Evolutionary conservation across 2,329 filamentous ascomycete genomes (phyloP).

Genomic region (Blastomyces percursus): DNA sequence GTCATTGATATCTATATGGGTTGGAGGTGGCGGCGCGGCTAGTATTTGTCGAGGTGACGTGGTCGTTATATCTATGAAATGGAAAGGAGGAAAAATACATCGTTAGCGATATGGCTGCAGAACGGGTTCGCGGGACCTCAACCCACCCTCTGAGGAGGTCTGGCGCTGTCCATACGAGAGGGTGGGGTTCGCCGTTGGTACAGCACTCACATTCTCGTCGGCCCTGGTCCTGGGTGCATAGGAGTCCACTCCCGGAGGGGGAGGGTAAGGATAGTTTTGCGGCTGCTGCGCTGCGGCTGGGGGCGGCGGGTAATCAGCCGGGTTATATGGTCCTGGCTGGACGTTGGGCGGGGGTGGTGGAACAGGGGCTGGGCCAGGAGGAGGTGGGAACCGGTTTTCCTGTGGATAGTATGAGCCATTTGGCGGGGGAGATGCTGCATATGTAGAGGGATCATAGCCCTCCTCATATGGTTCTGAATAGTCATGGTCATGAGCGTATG

Average conservation of each 20-base stretch:
- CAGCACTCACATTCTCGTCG: slow-evolving; percentile 43
- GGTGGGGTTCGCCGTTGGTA: slow-evolving; percentile 20
- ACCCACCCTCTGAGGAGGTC: slow-evolving; percentile 34
- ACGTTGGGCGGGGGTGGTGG: slow-evolving; percentile 10
- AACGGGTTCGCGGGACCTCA: slow-evolving; percentile 13
- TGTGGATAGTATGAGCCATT: slow-evolving; percentile 23
- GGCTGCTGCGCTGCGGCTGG: slow-evolving; percentile 30
- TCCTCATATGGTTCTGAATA: slow-evolving; percentile 33
- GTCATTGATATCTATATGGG: not conserved
- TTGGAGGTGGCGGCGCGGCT: not conserved
- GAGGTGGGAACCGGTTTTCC: slow-evolving; percentile 34
- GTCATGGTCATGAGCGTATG: slow-evolving; percentile 21
- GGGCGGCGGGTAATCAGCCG: slow-evolving; percentile 34
- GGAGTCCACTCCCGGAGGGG: slow-evolving; percentile 20
- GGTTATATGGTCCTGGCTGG: slow-evolving; percentile 23
- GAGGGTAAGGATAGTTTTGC: slow-evolving; percentile 28
- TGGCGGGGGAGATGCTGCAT: slow-evolving; percentile 27
- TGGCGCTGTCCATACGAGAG: slow-evolving; percentile 28
- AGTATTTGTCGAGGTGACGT: not conserved
- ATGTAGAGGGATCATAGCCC: slow-evolving; percentile 30
- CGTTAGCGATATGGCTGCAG: slow-evolving; percentile 8
- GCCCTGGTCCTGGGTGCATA: slow-evolving; percentile 17
- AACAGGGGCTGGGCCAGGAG: slow-evolving; percentile 25
- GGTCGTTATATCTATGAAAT: slow-evolving; percentile 16
- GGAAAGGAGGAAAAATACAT: not conserved